These are phyloP conservation scores for Pseudogymnoascus sp. DNA, from an alignment of 2,329 filamentous ascomycete species.

Conservation along the genomic window DNA sequence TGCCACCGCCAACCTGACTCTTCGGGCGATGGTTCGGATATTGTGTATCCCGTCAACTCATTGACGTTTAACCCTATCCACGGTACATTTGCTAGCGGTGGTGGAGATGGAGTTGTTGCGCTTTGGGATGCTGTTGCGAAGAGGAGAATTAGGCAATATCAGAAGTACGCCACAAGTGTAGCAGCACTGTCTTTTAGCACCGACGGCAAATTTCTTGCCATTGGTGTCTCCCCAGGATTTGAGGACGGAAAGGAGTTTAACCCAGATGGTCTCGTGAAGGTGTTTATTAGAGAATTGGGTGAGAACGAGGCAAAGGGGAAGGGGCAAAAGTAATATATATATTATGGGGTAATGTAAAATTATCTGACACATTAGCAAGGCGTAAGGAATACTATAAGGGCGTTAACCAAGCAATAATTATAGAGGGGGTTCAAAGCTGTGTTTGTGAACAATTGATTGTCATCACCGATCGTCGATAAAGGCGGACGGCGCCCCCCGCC, in stretches of 20 bases:
- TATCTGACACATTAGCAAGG: constrained; percentile 14
- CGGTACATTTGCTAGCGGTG: constrained; percentile 60
- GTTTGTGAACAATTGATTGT: not conserved
- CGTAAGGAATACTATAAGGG: constrained; percentile 6
- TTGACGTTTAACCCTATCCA: constrained; percentile 61
- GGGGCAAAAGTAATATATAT: constrained; percentile 22
- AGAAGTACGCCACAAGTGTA: constrained; percentile 55
- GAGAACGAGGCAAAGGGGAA: constrained; percentile 64
- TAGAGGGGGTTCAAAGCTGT: not conserved
- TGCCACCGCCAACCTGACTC: constrained; percentile 75
- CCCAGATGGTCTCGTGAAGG: constrained; percentile 63
- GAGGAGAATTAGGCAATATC: constrained; percentile 61
- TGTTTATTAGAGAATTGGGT: constrained; percentile 75
- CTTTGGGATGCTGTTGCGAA: constrained; percentile 68
- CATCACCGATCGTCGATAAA: not conserved
- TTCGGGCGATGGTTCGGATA: constrained; percentile 51
- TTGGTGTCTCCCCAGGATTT: constrained; percentile 62
- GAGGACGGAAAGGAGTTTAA: constrained; percentile 64
- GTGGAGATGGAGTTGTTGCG: constrained; percentile 63
- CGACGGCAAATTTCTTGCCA: constrained; percentile 57
- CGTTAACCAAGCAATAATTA: not conserved
- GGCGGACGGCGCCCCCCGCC: not conserved
- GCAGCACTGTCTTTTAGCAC: constrained; percentile 54
- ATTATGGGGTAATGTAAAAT: not conserved
- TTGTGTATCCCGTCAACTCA: constrained; percentile 67